Conservation (phyloP, 768 basidiomycete species). For the Zangia roseola region DNA sequence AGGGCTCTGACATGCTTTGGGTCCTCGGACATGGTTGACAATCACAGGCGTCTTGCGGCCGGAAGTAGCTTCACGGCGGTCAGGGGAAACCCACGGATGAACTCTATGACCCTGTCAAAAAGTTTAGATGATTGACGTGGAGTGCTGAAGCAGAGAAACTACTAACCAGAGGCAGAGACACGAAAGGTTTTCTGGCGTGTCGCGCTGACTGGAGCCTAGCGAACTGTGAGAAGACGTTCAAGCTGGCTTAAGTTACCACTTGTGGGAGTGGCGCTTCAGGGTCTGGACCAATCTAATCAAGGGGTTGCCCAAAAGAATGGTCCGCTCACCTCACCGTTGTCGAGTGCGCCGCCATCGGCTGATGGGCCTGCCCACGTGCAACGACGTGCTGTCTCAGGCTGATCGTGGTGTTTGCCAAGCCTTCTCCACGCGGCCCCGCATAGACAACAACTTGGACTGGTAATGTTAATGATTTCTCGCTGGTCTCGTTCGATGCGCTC, state of each 20-base stretch:
- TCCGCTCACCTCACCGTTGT: no score
- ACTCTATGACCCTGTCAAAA: neutral
- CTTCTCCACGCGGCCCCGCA: no score
- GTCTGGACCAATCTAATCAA: neutral
- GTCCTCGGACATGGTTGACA: conserved; percentile 1
- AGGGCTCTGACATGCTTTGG: neutral
- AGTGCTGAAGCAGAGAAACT: conserved; percentile 1
- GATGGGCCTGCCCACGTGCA: no score
- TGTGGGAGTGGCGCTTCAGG: neutral
- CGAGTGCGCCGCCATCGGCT: no score
- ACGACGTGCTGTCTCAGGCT: no score
- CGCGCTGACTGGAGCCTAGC: neutral
- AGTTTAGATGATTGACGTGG: neutral
- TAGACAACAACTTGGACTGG: no score
- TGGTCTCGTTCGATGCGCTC: no score
- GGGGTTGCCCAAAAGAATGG: no score
- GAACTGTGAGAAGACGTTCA: neutral
- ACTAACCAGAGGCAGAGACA: conserved; percentile 8
- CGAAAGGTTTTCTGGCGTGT: conserved; percentile 1
- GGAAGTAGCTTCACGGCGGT: conserved; percentile 1
- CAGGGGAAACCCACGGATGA: neutral
- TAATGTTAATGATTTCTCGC: no score
- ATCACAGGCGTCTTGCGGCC: neutral
- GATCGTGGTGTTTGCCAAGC: no score
- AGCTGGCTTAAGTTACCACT: neutral